These are phyloP conservation scores for Mollisia scopiformis DNA, from an alignment of 2,329 filamentous ascomycete genomes.

Conservation along the genomic window DNA sequence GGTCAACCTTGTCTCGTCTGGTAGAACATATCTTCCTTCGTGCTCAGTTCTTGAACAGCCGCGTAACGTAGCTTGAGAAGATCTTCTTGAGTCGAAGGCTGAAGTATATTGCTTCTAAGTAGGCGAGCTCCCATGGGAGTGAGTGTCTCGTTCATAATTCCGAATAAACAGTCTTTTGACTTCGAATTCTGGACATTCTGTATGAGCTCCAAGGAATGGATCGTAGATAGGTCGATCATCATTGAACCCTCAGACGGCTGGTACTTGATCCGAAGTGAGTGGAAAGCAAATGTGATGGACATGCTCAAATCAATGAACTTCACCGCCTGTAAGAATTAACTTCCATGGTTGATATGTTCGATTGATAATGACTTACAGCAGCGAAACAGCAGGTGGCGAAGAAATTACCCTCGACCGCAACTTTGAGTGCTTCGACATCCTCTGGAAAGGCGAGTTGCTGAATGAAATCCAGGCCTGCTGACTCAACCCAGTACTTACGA, in stretches of 20 bases:
- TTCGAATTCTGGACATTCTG: slow-evolving; percentile 80
- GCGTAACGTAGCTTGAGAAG: slow-evolving; percentile 77
- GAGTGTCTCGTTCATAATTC: slow-evolving; percentile 79
- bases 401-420: slow-evolving; percentile 80
- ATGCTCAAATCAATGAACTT: slow-evolving; percentile 78
- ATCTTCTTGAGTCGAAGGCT: slow-evolving; percentile 74
- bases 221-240: slow-evolving; percentile 92
- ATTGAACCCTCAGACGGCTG: slow-evolving; percentile 89
- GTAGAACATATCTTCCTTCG: slow-evolving; percentile 84
- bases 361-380: slow-evolving; percentile 60
- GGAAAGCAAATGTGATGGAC: slow-evolving; percentile 69
- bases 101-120: slow-evolving; percentile 82
- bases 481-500: slow-evolving; percentile 83
- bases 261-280: slow-evolving; percentile 84
- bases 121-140: slow-evolving; percentile 90
- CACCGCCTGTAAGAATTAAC: slow-evolving; percentile 59
- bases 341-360: not conserved
- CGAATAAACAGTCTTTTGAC: slow-evolving; percentile 82
- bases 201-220: slow-evolving; percentile 84
- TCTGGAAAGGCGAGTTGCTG: slow-evolving; percentile 77
- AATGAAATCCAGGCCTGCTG: slow-evolving; percentile 75
- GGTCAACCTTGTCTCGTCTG: slow-evolving; percentile 68
- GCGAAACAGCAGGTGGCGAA: slow-evolving; percentile 85
- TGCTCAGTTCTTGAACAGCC: slow-evolving; percentile 79
- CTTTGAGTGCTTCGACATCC: slow-evolving; percentile 79